Conservation (phyloP, 352 stramenopile genomes). For the Peronospora tabacina region DNA sequence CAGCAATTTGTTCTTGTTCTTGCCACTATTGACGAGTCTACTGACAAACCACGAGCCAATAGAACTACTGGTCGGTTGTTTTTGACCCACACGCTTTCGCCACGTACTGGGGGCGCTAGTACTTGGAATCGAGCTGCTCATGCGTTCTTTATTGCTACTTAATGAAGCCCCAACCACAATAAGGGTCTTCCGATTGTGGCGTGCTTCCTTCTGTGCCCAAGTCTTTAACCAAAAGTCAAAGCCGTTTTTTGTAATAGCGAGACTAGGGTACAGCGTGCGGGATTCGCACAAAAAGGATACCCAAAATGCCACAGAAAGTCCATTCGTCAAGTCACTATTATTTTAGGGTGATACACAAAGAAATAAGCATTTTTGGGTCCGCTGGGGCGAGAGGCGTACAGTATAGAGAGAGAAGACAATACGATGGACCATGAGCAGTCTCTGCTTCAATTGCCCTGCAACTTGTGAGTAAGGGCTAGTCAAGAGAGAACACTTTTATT, state of each 20-base stretch:
- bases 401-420: slow-evolving; percentile 6
- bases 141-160: slow-evolving; percentile 5
- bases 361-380: not conserved
- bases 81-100: slow-evolving; percentile 54
- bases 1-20: slow-evolving; percentile 43
- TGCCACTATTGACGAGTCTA: slow-evolving; percentile 45
- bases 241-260: slow-evolving; percentile 17
- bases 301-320: slow-evolving; percentile 17
- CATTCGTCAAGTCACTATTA: slow-evolving; percentile 11
- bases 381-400: not conserved
- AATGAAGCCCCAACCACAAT: not conserved
- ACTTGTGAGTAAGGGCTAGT: not conserved
- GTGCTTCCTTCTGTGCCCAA: slow-evolving; percentile 18
- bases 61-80: slow-evolving; percentile 49
- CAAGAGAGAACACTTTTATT: not conserved
- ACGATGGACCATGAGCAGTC: slow-evolving; percentile 23
- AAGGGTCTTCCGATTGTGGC: slow-evolving; percentile 8
- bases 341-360: not conserved
- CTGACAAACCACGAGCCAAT: slow-evolving; percentile 62
- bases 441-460: slow-evolving; percentile 5
- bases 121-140: slow-evolving; percentile 24
- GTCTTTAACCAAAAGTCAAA: not conserved
- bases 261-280: not conserved
- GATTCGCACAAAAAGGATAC: slow-evolving; percentile 7
- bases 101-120: slow-evolving; percentile 17